Base-by-base conservation (phyloP, 1,284 basidiomycete species). In the Athelia psychrophila region DNA sequence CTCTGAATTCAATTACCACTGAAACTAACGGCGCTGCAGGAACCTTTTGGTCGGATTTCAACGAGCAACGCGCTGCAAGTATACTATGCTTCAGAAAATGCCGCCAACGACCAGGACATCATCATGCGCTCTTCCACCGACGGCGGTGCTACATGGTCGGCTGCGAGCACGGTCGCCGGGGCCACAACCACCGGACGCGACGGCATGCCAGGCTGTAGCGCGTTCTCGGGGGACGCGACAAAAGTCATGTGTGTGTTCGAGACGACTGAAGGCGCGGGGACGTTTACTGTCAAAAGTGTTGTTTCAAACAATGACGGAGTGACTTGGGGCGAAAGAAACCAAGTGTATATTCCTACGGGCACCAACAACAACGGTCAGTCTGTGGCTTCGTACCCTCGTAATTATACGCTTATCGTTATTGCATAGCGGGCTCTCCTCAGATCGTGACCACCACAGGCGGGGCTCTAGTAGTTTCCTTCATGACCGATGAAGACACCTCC, bases 401-500 rank as follows among this genome's bases (percentile, higher is more conserved):
- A 42, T 42, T 42, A 8, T 6, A n/a, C 5, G n/a, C 20, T 42
- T n/a, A 42, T 8, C 9, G n/a, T 42, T 22, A 5, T 8, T 6
- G 9, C n/a, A 42, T 22, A 42, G 61, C 60, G 12, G 56, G 58
- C 23, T 55, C 63, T 1, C 60, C 61, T 5, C 56, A 51, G 35
- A 49, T 60, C 20, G 54, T 22, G n/a, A 42, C 53, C 2, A 56
- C 50, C 1, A 48, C 46, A 10, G 58, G 51, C 9, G 59, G 57
- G n/a, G 58, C 56, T 4, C 51, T 61, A 12, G 62, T 63, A 8
- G 56, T 52, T 13, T 56, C 57, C 19, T 63, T 64, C 49, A 59
- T 57, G 56, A 64, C 63, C 12, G 58, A 64, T 38, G 63, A 64
- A 47, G 61, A 64, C 33, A 54, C 55, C 10, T 49, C 54, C 4